Conservation (phyloP, 1,284 basidiomycete genomes). For the Albatrellus sp. region DNA sequence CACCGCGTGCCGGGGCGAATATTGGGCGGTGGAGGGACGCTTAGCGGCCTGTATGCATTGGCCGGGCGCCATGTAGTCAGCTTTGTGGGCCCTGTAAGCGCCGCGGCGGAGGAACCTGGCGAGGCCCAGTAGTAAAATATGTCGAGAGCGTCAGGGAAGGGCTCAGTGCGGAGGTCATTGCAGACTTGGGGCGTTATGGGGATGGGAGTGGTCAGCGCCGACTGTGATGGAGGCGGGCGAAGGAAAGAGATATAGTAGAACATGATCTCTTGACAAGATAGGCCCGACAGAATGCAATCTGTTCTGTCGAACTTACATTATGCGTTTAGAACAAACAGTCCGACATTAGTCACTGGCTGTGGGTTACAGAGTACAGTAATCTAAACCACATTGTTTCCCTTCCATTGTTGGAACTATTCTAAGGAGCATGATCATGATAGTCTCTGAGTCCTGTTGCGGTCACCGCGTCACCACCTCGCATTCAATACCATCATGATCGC, state of each 20-base stretch:
- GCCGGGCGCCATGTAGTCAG: constrained; percentile 57
- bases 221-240: constrained; percentile 51
- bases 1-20: constrained; percentile 41
- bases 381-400: too few relatives aligned
- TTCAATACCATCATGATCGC: too few relatives aligned
- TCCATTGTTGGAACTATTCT: too few relatives aligned
- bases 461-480: too few relatives aligned
- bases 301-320: too few relatives aligned
- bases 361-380: too few relatives aligned
- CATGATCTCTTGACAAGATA: constrained; percentile 29
- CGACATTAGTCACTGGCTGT: too few relatives aligned
- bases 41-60: constrained; percentile 62
- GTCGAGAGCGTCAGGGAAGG: constrained; percentile 34
- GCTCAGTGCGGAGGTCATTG: constrained; percentile 73
- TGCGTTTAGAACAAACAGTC: too few relatives aligned
- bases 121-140: constrained; percentile 25
- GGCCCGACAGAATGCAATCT: too few relatives aligned
- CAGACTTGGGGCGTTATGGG: constrained; percentile 60
- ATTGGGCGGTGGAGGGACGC: constrained; percentile 46
- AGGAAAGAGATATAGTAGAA: constrained; percentile 73
- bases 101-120: constrained; percentile 4
- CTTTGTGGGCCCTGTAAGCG: constrained; percentile 24
- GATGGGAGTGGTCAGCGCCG: constrained; percentile 27
- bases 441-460: too few relatives aligned
- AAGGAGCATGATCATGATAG: too few relatives aligned